Base-by-base conservation (phyloP, 2,329 filamentous ascomycete species). In the Penicillium sp. region DNA sequence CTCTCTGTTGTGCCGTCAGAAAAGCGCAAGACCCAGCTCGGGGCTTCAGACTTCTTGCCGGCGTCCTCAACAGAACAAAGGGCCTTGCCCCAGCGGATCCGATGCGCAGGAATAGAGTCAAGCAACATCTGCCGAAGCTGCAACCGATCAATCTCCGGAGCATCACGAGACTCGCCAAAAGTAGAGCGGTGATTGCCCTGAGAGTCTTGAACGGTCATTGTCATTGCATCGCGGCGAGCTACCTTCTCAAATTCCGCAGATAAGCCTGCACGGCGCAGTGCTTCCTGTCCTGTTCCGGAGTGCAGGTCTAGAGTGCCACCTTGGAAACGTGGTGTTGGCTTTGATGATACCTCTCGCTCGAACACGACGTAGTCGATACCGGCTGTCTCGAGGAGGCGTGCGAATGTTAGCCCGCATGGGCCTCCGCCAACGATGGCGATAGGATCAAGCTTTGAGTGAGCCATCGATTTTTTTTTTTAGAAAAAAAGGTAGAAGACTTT, bases 101-200 rank as follows among this genome's bases (percentile, higher is more conserved):
- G 68, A 6, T 67, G 60, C 2, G 52, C 53, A 0, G 73, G 69
- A 2, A 77, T 61, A 2, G 69, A 66, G 18, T 63, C 59, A 27
- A 77, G 59, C 6, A 78, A 63, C 27, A 77, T 57, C 21, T 59
- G 29, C n/a, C 71, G 60, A 47, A 78, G 50, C 36, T 71, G 66
- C 8, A 57, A 53, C 3, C 75, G 71, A 57, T 78, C 76, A 45
- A 78, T 75, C 57, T 78, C 76, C 1, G 76, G 76, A 8, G 69
- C 57, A 48, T 71, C 68, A 9, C 59, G 61, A 1, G 60, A 63
- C 36, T 68, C 64, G 8, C 61, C 65, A 38, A 40, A 58, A 5
- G 14, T 47, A 22, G 21, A 46, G 13, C 16, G 43, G 13, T 32
- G 43, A 16, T 52, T 31, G 5, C 55, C 51, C 16, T 48, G 39